Conservation (phyloP, 169 alveolate species). For the Babesia microti region DNA sequence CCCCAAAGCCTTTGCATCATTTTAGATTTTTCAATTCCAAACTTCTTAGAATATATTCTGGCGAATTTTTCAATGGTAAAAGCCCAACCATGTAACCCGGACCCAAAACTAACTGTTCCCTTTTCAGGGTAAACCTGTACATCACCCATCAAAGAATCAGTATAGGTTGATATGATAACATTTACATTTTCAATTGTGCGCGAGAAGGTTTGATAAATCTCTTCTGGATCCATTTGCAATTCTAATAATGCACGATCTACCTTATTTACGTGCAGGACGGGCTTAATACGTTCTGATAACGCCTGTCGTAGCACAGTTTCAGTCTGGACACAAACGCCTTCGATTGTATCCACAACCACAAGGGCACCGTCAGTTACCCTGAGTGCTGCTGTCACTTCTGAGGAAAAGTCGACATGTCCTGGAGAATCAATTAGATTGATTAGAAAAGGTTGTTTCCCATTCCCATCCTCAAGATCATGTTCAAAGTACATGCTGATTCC, state of each 20-base stretch:
- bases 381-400: constrained; percentile 99
- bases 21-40: constrained; percentile 85
- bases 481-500: constrained; percentile 98
- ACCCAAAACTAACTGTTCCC: constrained; percentile 97
- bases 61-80: constrained; percentile 94
- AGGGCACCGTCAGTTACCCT: constrained; percentile 99
- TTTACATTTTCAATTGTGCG: constrained; percentile 93
- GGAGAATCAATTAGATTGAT: constrained; percentile 99
- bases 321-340: constrained; percentile 98
- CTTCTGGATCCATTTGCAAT: constrained; percentile 95
- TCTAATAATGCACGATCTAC: constrained; percentile 95
- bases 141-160: constrained; percentile 91
- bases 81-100: constrained; percentile 99
- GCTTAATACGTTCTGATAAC: constrained; percentile 92
- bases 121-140: constrained; percentile 89
- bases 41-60: constrained; percentile 86
- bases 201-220: constrained; percentile 89
- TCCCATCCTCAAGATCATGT: constrained; percentile 85
- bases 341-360: constrained; percentile 98
- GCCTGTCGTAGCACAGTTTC: constrained; percentile 99
- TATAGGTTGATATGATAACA: constrained; percentile 93
- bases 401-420: constrained; percentile 99
- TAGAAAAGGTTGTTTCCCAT: constrained; percentile 78
- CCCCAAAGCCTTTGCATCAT: constrained; percentile 98
- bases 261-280: constrained; percentile 96